These are phyloP conservation scores for Zygoascus biomembranicola DNA, from an alignment of 805 yeast species.

Conservation along the genomic window DNA sequence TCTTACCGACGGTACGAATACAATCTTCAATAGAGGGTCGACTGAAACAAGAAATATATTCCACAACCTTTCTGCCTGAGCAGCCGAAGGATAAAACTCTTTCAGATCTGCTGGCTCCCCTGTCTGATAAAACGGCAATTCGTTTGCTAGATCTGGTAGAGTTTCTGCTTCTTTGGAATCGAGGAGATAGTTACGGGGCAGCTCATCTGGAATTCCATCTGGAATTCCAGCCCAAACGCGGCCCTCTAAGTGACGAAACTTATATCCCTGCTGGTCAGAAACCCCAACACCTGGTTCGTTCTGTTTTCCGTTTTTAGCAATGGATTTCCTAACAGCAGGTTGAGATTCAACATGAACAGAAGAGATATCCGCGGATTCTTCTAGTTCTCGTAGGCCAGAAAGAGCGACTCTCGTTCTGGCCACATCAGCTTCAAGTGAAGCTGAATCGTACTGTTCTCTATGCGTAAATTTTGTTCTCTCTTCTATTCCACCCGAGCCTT, in stretches of 20 bases:
- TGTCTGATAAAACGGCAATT: background rate
- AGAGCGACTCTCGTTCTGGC: too few species aligned
- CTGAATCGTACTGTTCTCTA: too few species aligned
- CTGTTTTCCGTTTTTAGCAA: too few species aligned
- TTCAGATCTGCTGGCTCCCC: background rate
- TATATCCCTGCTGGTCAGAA: background rate
- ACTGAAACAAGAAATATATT: background rate
- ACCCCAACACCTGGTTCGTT: too few species aligned
- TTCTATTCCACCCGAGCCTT: background rate
- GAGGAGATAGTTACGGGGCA: background rate
- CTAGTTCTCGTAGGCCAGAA: too few species aligned
- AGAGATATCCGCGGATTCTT: too few species aligned
- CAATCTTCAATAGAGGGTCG: background rate
- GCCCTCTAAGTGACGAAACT: background rate
- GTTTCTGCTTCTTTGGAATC: background rate
- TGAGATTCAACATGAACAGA: too few species aligned
- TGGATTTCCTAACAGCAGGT: too few species aligned
- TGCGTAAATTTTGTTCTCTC: too few species aligned
- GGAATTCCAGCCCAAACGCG: background rate
- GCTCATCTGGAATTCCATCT: background rate
- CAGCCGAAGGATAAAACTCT: background rate
- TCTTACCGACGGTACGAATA: background rate
- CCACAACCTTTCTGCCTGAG: background rate
- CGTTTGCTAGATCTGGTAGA: background rate
- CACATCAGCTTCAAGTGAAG: too few species aligned